Percentiles rank a stretch among this genome's conserved stretches.
phyloP scores from a whole-genome alignment of 371 early-diverging fungal genomes.

The Basidiobolus heterosporus region DNA sequence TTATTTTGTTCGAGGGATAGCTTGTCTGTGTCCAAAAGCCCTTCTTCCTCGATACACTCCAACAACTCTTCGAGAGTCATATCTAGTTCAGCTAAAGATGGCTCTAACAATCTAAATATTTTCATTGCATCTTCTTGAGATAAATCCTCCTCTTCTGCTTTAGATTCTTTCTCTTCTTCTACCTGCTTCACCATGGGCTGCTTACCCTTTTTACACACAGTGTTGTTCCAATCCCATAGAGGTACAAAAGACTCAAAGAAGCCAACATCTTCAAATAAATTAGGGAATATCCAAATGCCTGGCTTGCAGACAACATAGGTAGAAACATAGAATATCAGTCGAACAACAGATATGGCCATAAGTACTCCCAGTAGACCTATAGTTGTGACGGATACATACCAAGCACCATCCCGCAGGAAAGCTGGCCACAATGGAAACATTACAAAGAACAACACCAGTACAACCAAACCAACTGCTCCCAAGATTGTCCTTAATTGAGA shows the following conservation, averaged over 20 bases:
- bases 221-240: constrained; percentile 77
- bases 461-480: constrained; percentile 58
- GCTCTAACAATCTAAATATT: no score
- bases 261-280: constrained; percentile 96
- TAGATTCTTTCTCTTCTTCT: no score
- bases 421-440: constrained; percentile 98
- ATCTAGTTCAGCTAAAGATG: no score
- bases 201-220: constrained; percentile 9
- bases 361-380: constrained; percentile 83
- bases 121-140: no score
- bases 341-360: constrained; percentile 73
- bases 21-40: no score
- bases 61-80: no score
- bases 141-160: no score
- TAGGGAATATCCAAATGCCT: constrained; percentile 98
- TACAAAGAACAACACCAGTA: constrained; percentile 72
- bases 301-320: constrained; percentile 59
- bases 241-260: constrained; percentile 96
- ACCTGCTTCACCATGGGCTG: not conserved
- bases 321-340: constrained; percentile 76
- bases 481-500: constrained; percentile 57
- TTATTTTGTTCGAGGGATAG: no score
- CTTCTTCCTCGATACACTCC: no score
- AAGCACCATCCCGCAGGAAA: constrained; percentile 62
- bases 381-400: constrained; percentile 77